These are phyloP conservation scores for Xerocomellus dryophilus DNA, from an alignment of 768 basidiomycete genomes.

Conservation along the genomic window DNA sequence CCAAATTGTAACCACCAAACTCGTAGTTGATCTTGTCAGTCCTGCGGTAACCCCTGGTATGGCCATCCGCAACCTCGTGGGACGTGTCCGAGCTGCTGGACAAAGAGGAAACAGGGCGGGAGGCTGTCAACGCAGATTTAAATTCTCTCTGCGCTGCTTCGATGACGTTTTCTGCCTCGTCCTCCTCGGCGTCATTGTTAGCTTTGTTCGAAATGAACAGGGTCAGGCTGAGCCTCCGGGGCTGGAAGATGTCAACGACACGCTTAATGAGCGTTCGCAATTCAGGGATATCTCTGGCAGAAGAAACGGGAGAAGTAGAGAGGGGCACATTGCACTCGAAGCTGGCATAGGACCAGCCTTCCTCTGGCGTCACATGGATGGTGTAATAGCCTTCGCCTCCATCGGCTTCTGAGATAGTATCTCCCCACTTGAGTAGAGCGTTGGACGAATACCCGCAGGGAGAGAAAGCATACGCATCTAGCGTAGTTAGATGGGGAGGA, in stretches of 20 bases:
- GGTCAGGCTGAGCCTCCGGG: constrained; percentile 79
- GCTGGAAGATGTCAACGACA: constrained; percentile 91
- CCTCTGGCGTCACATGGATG: constrained; percentile 97
- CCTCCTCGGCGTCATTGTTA: constrained; percentile 40
- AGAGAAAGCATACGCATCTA: constrained; percentile 91
- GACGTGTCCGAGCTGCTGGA: constrained; percentile 19
- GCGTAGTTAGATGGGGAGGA: constrained; percentile 68
- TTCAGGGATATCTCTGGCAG: constrained; percentile 56
- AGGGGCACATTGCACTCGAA: constrained; percentile 98
- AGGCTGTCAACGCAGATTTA: constrained; percentile 53
- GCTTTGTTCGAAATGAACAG: constrained; percentile 80
- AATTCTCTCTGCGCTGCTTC: constrained; percentile 77
- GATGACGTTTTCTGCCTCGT: constrained; percentile 51
- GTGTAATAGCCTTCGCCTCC: constrained; percentile 91
- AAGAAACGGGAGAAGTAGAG: constrained; percentile 29
- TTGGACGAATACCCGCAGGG: constrained; percentile 98
- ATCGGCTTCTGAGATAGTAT: constrained; percentile 19
- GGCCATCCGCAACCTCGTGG: constrained; percentile 15
- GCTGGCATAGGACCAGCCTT: constrained; percentile 97
- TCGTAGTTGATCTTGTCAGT: constrained; percentile 99
- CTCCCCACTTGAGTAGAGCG: constrained; percentile 71
- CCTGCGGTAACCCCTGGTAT: constrained; percentile 56
- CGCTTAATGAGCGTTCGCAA: constrained; percentile 78
- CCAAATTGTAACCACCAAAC: constrained; percentile 88
- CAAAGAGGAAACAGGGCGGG: constrained; percentile 23